Evolutionary conservation across 1,284 basidiomycete species (phyloP).

Genomic region (Irpex sp.): DNA sequence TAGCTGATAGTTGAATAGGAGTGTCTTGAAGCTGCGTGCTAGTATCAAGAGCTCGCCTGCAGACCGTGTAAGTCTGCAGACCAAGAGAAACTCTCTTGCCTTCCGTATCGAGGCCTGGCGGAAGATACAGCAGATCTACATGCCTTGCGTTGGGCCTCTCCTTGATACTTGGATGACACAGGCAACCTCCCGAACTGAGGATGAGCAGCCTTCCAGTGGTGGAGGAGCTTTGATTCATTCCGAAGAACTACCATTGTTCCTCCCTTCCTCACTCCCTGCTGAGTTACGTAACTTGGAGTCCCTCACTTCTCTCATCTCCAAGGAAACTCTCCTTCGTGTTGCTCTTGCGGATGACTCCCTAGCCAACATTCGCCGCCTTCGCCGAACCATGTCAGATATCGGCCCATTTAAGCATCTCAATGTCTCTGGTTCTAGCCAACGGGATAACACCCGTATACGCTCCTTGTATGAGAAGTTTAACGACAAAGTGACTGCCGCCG

Average conservation of each 20-base stretch:
- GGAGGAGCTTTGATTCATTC: not conserved
- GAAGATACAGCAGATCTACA: slow-evolving; percentile 9
- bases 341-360: slow-evolving; percentile 14
- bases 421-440: slow-evolving; percentile 6
- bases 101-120: slow-evolving; percentile 6
- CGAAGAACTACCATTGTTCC: slow-evolving; percentile 2
- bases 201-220: no score
- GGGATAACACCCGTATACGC: slow-evolving; percentile 10
- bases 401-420: slow-evolving; percentile 6
- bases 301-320: slow-evolving; percentile 21
- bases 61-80: slow-evolving; percentile 1
- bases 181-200: no score
- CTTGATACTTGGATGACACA: not conserved
- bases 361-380: slow-evolving; percentile 8
- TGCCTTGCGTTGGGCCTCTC: slow-evolving; percentile 5
- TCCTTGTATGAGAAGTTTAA: slow-evolving; percentile 5
- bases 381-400: not conserved
- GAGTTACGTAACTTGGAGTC: not conserved
- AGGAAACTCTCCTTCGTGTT: slow-evolving; percentile 7
- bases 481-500: not conserved
- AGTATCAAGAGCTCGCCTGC: not conserved
- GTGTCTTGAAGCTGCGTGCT: not conserved
- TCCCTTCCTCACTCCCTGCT: slow-evolving; percentile 9
- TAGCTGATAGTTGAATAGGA: not conserved
- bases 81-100: slow-evolving; percentile 3